Evolutionary conservation across 192 early-diverging fungal species (phyloP).

Genomic region (Powellomyces hirtus): DNA sequence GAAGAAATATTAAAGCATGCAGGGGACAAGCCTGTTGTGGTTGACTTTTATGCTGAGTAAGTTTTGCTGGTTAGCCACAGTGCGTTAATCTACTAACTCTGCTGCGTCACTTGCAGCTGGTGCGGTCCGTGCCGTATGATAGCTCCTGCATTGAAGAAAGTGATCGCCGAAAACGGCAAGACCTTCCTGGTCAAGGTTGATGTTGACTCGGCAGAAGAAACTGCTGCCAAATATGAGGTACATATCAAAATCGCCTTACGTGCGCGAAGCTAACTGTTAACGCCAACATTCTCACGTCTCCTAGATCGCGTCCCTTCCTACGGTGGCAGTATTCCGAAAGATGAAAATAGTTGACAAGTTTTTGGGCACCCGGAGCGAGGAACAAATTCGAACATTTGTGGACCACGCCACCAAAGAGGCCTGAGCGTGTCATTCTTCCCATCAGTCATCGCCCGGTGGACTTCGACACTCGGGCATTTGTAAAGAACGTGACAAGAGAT

Average conservation of each 20-base stretch:
- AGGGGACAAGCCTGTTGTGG: constrained; percentile 62
- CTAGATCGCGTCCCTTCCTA: constrained; percentile 69
- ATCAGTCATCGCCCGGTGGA: no score
- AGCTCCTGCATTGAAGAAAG: constrained; percentile 64
- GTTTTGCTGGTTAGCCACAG: not conserved
- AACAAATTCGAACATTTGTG: constrained; percentile 58
- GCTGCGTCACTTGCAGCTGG: constrained; percentile 53
- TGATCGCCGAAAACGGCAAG: constrained; percentile 60
- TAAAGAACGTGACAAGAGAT: no score
- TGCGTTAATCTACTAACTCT: not conserved
- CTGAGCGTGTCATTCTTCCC: not conserved
- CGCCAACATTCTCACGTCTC: not conserved
- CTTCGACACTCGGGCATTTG: no score
- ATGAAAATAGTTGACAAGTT: constrained; percentile 64
- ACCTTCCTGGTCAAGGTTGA: constrained; percentile 75
- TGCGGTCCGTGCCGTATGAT: constrained; percentile 81
- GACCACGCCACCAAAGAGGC: constrained; percentile 23
- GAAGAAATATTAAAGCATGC: constrained; percentile 55
- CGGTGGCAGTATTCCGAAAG: constrained; percentile 68
- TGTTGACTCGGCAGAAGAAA: constrained; percentile 62
- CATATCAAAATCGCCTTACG: no score
- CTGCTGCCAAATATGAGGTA: constrained; percentile 66
- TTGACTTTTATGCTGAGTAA: constrained; percentile 80
- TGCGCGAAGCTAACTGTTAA: not conserved
- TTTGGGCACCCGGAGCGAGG: constrained; percentile 56